A percentile compares a stretch with the other conserved stretches of the same genome.
Conservation (phyloP, 164 flowering plant species). For the Sextonia rubra region DNA sequence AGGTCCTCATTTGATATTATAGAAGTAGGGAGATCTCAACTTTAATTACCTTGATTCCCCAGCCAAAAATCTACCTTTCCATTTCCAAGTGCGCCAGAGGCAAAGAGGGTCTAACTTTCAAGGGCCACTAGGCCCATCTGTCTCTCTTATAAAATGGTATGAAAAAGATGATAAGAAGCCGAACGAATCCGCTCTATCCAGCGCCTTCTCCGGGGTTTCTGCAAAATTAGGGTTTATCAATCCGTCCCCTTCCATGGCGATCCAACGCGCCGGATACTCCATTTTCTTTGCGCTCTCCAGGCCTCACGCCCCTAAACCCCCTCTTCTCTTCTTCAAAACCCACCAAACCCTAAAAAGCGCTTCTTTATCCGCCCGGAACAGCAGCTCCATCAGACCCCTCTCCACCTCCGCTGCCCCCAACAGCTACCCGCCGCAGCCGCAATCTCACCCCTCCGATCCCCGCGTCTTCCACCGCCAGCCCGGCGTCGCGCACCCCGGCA, state of each 20-base stretch:
- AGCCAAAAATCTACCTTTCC: too few species aligned
- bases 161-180: too few species aligned
- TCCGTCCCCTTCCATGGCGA: constrained; percentile 3
- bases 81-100: too few species aligned
- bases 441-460: constrained; percentile 14
- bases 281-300: neutral
- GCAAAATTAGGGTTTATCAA: neutral
- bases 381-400: constrained; percentile 22
- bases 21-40: too few species aligned
- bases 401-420: constrained; percentile 36
- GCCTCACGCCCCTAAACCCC: neutral
- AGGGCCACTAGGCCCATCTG: too few species aligned
- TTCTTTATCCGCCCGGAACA: constrained; percentile 6
- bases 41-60: too few species aligned
- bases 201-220: neutral
- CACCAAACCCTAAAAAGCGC: constrained; percentile 1
- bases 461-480: constrained; percentile 12
- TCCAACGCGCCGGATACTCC: constrained; percentile 11
- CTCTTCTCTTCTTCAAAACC: neutral
- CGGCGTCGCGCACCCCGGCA: constrained; percentile 4
- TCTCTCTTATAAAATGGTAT: too few species aligned
- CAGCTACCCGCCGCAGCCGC: constrained; percentile 13
- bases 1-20: too few species aligned
- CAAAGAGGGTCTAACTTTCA: too few species aligned
- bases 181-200: too few species aligned